These are phyloP conservation scores for Psidium guajava DNA, from an alignment of 345 rosid genomes.

Conservation along the genomic window DNA sequence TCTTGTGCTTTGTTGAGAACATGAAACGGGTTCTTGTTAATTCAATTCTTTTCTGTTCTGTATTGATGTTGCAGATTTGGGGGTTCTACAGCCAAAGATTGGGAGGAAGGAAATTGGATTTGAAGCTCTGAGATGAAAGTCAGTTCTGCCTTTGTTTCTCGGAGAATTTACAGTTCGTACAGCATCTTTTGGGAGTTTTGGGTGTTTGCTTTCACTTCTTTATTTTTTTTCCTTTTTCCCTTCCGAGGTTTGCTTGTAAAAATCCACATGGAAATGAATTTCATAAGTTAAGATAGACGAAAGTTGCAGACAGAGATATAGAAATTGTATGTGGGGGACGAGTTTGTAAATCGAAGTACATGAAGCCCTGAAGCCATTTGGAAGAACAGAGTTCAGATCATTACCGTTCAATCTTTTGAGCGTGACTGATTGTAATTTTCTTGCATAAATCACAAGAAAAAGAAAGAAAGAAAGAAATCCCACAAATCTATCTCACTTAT, in stretches of 20 bases:
- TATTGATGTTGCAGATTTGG: background rate
- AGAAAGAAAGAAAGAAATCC: background rate
- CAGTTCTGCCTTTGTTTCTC: background rate
- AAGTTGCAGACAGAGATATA: background rate
- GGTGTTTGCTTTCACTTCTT: background rate
- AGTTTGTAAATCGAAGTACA: background rate
- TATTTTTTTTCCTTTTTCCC: background rate
- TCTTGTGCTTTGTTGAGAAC: background rate
- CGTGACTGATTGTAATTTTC: background rate
- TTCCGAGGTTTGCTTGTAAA: background rate
- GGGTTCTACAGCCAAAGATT: background rate
- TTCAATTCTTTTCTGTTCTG: background rate
- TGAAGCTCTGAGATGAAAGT: constrained; percentile 27
- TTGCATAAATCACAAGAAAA: background rate
- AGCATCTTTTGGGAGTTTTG: background rate
- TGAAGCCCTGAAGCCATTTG: background rate
- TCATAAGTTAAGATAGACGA: background rate
- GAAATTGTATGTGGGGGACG: background rate
- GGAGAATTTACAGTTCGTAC: constrained; percentile 2
- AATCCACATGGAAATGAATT: background rate
- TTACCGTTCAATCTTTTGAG: background rate
- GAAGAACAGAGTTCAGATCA: background rate
- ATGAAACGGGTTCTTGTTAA: background rate
- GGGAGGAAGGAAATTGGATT: constrained; percentile 40
- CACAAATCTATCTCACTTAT: background rate